phyloP scores from a whole-genome alignment of 257 asterid genomes.

The Mentha longifolia region DNA sequence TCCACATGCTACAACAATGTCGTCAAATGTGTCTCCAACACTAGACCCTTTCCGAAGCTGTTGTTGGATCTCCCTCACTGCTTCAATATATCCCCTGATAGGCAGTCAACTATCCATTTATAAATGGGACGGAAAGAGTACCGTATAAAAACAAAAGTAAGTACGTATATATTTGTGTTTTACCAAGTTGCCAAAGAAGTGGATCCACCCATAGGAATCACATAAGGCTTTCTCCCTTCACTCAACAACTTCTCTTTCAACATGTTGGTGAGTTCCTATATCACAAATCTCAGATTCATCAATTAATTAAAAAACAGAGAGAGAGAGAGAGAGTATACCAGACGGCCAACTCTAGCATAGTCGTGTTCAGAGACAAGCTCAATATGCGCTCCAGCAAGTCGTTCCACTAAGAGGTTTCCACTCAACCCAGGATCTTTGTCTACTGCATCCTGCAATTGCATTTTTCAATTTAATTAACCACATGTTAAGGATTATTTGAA shows the following conservation, averaged over 20 bases:
- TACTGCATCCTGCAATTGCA: no score
- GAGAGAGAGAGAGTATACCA: not conserved
- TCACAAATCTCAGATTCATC: slow-evolving; percentile 1
- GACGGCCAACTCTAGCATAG: slow-evolving; percentile 78
- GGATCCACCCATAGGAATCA: slow-evolving; percentile 98
- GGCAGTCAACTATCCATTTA: no score
- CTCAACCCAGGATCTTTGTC: slow-evolving; percentile 91
- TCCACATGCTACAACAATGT: slow-evolving; percentile 94
- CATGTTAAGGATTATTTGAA: no score
- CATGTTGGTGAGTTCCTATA: slow-evolving; percentile 74
- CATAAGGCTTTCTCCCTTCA: slow-evolving; percentile 95
- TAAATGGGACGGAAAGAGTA: no score
- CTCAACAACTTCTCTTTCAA: slow-evolving; percentile 74
- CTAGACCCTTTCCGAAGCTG: slow-evolving; percentile 48
- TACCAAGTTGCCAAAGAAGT: slow-evolving; percentile 95
- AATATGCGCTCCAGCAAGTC: slow-evolving; percentile 91
- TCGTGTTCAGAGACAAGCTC: slow-evolving; percentile 96
- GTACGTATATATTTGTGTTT: slow-evolving; percentile 1
- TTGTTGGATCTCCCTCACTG: slow-evolving; percentile 80
- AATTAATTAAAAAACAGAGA: not conserved
- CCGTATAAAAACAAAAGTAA: no score
- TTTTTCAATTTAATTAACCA: no score
- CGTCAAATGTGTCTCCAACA: slow-evolving; percentile 54
- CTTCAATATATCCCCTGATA: slow-evolving; percentile 99
- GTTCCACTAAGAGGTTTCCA: slow-evolving; percentile 95